Evolutionary conservation across 768 basidiomycete genomes (phyloP), one percentile per base, ranked within the genome.

Genomic region (Boletus rubroflammeus): DNA sequence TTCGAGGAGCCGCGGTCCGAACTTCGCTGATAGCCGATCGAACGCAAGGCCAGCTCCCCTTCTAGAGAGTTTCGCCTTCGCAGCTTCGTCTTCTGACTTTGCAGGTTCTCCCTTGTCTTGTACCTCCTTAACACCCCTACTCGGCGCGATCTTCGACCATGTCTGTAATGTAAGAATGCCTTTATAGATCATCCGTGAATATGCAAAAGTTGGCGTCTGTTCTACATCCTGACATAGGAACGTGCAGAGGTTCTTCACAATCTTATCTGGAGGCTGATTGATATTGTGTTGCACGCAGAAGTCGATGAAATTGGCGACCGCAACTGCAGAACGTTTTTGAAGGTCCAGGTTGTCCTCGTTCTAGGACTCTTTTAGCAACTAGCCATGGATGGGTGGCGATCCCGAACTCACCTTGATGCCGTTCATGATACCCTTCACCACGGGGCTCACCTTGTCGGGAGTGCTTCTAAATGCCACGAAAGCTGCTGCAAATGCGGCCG

Each of bases 391-490:
- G 7, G 31, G 9, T 46, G 35, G 40, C 17, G n/a, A 32, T 50
- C 45, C 43, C 19, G 7, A 38, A 53, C 81, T 40, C 49, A 92
- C 95, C 83, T 97, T 98, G 76, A 98, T 87, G 23, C 94, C 92
- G 53, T 93, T 96, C 90, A 98, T 98, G 52, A 98, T 86, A 23
- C 91, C 93, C 69, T 95, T 94, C 41, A 99, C 93, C 45, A 99
- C 85, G 0, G 97, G 95, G 62, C 92, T 96, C 57, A 98, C 86
- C 73, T 97, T 98, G 56, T 93, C 84, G 0, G 97, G 96, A 11
- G 92, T 84, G 32, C 83, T 83, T 66, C 82, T 80, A 59, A 98
- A 84, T 8, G 93, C 88, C 13, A 99, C 87, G 59, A 94, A 88
- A 0, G 95, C 93, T 2, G 91, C 88, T 8, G 95, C 93, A 63